These are phyloP conservation scores for Saccharomyces hybrid DNA, from an alignment of 1,139 yeast genomes.

Conservation along the genomic window DNA sequence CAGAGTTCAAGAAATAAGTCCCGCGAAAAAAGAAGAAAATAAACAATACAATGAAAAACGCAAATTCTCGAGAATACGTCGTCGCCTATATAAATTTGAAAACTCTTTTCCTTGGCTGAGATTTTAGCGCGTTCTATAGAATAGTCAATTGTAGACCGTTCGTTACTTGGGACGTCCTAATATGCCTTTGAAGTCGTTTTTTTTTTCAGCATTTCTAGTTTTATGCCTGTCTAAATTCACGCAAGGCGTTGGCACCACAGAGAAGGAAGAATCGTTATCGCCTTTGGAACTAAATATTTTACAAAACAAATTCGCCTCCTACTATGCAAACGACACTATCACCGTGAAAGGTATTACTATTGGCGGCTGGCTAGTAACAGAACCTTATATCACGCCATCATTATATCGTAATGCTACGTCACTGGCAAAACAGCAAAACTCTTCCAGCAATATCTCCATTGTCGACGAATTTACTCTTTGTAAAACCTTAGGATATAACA, in stretches of 20 bases:
- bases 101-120: neutral
- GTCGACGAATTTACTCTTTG: slow-evolving; percentile 54
- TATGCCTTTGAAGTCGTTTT: neutral
- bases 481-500: slow-evolving; percentile 39
- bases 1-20: neutral
- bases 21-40: neutral
- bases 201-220: neutral
- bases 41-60: neutral
- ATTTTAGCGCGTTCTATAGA: neutral
- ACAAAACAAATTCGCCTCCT: slow-evolving; percentile 10
- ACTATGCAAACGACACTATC: slow-evolving; percentile 3
- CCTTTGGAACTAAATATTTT: slow-evolving; percentile 1
- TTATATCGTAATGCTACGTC: slow-evolving; percentile 30
- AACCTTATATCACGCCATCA: slow-evolving; percentile 59
- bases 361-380: slow-evolving; percentile 63
- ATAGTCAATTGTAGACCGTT: neutral
- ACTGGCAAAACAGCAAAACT: neutral
- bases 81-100: neutral
- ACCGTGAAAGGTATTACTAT: slow-evolving; percentile 41
- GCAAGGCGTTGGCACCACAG: neutral
- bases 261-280: neutral
- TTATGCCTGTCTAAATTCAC: neutral
- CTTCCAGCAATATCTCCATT: slow-evolving; percentile 32
- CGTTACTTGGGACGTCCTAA: neutral
- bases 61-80: neutral